Base-by-base conservation (phyloP, 139 green algal genomes). In the Closterium sp. region DNA sequence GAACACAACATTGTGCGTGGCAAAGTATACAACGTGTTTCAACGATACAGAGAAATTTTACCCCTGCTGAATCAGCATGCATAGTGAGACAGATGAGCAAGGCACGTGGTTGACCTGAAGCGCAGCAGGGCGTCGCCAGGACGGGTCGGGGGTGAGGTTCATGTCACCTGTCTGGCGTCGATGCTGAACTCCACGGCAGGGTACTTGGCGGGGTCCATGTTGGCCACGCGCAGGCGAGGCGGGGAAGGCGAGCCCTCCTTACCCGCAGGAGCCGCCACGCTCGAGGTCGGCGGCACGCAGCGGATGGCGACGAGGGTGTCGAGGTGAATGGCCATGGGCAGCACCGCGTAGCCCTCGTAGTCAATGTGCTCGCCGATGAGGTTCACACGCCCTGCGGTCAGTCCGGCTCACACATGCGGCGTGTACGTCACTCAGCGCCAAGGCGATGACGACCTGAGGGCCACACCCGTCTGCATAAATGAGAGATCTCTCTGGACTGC, bases 281-380 rank as follows among this genome's bases (percentile, higher is more conserved):
- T 30, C 81, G 33, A n/a, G 10, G 33, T 32, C 86, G 23, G 33
- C n/a, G 86, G n/a, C n/a, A n/a, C 86, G 19, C 43, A 69, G 43
- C 43, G 21, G 8, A 93, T 85, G 23, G 90, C 91, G 31, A 95
- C 94, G 84, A 95, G 95, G 66, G 92, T 95, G 55, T 94, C 90
- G 10, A 93, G 43, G 36, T 33, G 91, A 88, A 99, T 97, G n/a
- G 98, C 98, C 98, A 99, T 99, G 34, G 98, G 98, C 81, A 99
- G 96, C 86, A 99, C 98, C 9, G 94, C 96, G 90, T 99, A 99
- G 1, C 98, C 98, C 90, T 98, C 97, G 89, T 99, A 99, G 91
- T 99, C 97, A 88, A 99, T 99, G 91, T 99, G 97, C 94, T 99
- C 98, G 16, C 98, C 98, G 76, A 99, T 99, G 12, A 99, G 91